These are phyloP conservation scores for Talaromyces sp. DNA, from an alignment of 2,329 filamentous ascomycete genomes.

Conservation along the genomic window DNA sequence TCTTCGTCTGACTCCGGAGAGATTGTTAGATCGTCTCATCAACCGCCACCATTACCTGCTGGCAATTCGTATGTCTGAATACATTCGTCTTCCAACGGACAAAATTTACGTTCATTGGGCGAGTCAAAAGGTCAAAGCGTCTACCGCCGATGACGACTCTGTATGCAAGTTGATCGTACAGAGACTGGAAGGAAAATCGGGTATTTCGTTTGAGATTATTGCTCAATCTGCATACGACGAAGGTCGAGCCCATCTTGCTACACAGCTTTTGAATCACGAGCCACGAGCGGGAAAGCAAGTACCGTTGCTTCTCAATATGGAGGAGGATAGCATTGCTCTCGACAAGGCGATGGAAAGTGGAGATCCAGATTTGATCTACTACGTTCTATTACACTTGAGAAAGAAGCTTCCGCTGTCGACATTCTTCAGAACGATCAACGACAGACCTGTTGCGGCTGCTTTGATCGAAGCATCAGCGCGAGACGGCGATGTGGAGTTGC, in stretches of 20 bases:
- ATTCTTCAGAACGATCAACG: conserved; percentile 91
- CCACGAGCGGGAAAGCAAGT: conserved; percentile 95
- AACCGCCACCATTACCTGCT: conserved; percentile 89
- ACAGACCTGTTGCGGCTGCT: conserved; percentile 78
- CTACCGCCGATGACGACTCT: conserved; percentile 79
- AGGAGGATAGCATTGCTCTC: conserved; percentile 89
- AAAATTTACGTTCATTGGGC: conserved; percentile 97
- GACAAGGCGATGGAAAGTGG: conserved; percentile 97
- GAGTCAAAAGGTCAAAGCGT: conserved; percentile 84
- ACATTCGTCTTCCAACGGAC: conserved; percentile 80
- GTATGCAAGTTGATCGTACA: conserved; percentile 85
- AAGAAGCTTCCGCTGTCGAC: conserved; percentile 84
- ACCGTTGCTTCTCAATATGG: conserved; percentile 87
- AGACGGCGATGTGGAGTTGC: conserved; percentile 73
- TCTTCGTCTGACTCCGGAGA: conserved; percentile 82
- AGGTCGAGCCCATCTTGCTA: conserved; percentile 83
- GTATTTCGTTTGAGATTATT: conserved; percentile 94
- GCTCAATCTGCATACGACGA: conserved; percentile 92
- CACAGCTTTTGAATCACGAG: conserved; percentile 87
- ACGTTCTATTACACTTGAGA: conserved; percentile 82
- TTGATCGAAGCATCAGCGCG: conserved; percentile 82
- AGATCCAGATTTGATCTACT: conserved; percentile 89
- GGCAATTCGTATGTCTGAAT: conserved; percentile 82
- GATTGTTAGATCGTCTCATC: conserved; percentile 79
- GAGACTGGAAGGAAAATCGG: conserved; percentile 80